Percentiles rank a stretch among this genome's conserved stretches.
Evolutionary conservation across 2,329 filamentous ascomycete genomes (phyloP).

Genomic region (Neofusicoccum cordaticola): DNA sequence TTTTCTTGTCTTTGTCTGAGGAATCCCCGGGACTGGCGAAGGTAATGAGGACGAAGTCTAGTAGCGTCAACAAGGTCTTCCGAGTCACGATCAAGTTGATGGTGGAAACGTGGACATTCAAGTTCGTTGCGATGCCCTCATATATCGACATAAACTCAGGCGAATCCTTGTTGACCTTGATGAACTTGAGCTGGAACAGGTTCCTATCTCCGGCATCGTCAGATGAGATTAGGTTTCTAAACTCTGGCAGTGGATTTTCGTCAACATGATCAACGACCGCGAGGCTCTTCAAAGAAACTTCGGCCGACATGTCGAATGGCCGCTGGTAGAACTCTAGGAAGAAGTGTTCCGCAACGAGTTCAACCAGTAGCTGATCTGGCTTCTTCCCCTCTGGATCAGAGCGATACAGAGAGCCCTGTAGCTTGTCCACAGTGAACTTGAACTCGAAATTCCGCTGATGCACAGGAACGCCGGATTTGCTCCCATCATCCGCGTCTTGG

Average conservation of each 20-base stretch:
- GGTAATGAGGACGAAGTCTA: slow-evolving; percentile 92
- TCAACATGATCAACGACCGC: slow-evolving; percentile 94
- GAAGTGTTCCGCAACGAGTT: slow-evolving; percentile 87
- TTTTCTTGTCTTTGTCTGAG: slow-evolving; percentile 18
- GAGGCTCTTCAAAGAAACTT: slow-evolving; percentile 82
- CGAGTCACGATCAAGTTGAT: slow-evolving; percentile 95
- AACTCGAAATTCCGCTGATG: slow-evolving; percentile 94
- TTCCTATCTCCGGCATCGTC: slow-evolving; percentile 70
- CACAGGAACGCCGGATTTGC: slow-evolving; percentile 55
- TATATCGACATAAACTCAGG: slow-evolving; percentile 92
- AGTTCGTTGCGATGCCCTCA: slow-evolving; percentile 88
- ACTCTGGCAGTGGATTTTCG: slow-evolving; percentile 78
- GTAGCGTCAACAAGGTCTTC: slow-evolving; percentile 82
- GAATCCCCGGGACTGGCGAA: slow-evolving; percentile 67
- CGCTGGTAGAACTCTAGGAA: slow-evolving; percentile 83
- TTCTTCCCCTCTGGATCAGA: slow-evolving; percentile 76
- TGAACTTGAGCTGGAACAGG: slow-evolving; percentile 83
- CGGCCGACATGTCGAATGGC: slow-evolving; percentile 88
- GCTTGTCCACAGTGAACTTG: slow-evolving; percentile 90
- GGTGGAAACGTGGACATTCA: slow-evolving; percentile 87
- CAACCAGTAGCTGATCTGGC: slow-evolving; percentile 79
- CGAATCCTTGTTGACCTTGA: slow-evolving; percentile 83
- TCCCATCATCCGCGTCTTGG: slow-evolving; percentile 62
- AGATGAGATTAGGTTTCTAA: slow-evolving; percentile 96
- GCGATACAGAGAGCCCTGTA: slow-evolving; percentile 88